Conservation (phyloP, 2,329 filamentous ascomycete species). For the Phialemoniopsis sp. region DNA sequence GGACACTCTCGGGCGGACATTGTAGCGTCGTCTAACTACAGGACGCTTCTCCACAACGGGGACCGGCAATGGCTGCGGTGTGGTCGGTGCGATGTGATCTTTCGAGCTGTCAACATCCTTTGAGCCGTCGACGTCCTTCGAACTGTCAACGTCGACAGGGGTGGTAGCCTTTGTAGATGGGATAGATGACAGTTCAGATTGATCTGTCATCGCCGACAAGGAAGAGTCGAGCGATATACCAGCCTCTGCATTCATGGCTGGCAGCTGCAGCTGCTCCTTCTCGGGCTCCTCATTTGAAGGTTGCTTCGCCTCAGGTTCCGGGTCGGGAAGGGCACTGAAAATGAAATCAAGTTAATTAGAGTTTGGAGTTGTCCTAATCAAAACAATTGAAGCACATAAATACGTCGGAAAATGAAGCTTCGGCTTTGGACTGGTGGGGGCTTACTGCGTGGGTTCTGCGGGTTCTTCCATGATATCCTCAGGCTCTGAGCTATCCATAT, state of each 20-base stretch:
- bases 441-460: background rate
- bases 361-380: no score
- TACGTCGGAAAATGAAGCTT: no score
- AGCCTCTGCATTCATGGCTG: slow-evolving; percentile 8
- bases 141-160: slow-evolving; percentile 43
- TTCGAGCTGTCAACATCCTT: slow-evolving; percentile 37
- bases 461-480: no score
- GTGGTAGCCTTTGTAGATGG: slow-evolving; percentile 63
- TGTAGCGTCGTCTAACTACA: slow-evolving; percentile 35
- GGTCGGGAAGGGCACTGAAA: no score
- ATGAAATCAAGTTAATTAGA: no score
- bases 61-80: slow-evolving; percentile 9
- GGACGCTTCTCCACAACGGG: slow-evolving; percentile 18
- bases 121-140: slow-evolving; percentile 24
- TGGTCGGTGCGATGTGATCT: slow-evolving; percentile 15
- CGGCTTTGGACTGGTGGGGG: no score
- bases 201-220: slow-evolving; percentile 47
- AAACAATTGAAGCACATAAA: no score
- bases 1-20: slow-evolving; percentile 72
- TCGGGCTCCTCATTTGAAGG: no score
- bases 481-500: slow-evolving; percentile 12
- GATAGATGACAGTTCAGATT: slow-evolving; percentile 51
- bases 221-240: slow-evolving; percentile 46
- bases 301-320: no score
- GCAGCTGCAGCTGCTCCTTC: no score